Conservation (phyloP, 2,329 filamentous ascomycete genomes). For the Alternaria metachromatica region DNA sequence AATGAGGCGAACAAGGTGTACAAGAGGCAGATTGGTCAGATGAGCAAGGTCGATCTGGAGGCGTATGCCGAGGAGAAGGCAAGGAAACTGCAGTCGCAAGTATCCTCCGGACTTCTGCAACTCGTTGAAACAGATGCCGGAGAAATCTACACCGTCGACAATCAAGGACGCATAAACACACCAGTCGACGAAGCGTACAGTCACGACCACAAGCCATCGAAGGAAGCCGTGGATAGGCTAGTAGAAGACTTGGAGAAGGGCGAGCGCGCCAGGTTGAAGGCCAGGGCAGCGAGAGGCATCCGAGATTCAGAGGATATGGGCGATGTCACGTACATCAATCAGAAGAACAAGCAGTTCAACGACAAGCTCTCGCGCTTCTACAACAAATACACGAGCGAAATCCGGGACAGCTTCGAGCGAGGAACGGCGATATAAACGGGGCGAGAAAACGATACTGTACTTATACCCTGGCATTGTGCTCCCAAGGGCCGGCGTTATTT, state of each 20-base stretch:
- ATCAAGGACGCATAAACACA: constrained; percentile 88
- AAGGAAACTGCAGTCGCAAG: constrained; percentile 82
- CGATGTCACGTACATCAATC: constrained; percentile 98
- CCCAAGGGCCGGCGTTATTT: constrained; percentile 5
- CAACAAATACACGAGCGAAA: constrained; percentile 97
- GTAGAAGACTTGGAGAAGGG: constrained; percentile 87
- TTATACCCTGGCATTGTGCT: constrained; percentile 36
- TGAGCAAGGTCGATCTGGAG: constrained; percentile 75
- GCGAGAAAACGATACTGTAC: neutral
- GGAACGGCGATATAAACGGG: constrained; percentile 82
- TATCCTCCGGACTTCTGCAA: constrained; percentile 82
- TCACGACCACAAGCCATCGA: constrained; percentile 83
- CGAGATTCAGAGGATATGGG: constrained; percentile 75
- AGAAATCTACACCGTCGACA: constrained; percentile 92
- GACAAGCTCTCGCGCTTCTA: constrained; percentile 95
- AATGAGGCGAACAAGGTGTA: constrained; percentile 92
- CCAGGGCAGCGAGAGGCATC: constrained; percentile 78
- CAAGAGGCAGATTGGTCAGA: constrained; percentile 82
- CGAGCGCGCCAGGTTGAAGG: constrained; percentile 85
- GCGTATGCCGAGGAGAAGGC: constrained; percentile 88
- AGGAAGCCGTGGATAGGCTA: constrained; percentile 84
- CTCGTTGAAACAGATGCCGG: constrained; percentile 90
- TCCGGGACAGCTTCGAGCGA: constrained; percentile 95
- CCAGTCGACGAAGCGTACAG: constrained; percentile 84
- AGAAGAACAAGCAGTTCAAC: constrained; percentile 99